phyloP scores from a whole-genome alignment of 805 yeast species.

The Jamesozyma rosinii region DNA sequence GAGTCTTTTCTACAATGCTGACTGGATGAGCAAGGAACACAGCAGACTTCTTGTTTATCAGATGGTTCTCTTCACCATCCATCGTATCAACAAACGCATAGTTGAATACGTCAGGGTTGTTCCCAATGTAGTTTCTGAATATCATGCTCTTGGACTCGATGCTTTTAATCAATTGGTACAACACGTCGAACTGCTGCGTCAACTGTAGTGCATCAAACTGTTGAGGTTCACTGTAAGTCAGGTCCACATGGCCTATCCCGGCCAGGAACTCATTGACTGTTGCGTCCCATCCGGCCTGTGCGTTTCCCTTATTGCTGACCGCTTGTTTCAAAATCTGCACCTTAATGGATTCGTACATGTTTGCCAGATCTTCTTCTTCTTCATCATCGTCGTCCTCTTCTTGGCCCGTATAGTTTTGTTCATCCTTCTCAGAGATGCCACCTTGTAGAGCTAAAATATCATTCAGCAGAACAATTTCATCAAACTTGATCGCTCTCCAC shows the following conservation, averaged over 20 bases:
- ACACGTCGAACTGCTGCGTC: conserved; percentile 20
- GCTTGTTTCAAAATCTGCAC: conserved; percentile 18
- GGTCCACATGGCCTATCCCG: not conserved
- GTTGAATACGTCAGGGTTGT: conserved; percentile 22
- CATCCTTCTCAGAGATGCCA: not conserved
- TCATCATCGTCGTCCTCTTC: conserved; percentile 7
- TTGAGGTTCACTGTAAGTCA: not conserved
- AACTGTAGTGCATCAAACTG: conserved; percentile 7
- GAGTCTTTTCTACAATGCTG: conserved; percentile 14
- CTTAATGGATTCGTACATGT: conserved; percentile 15
- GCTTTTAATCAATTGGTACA: conserved; percentile 22
- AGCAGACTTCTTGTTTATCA: conserved; percentile 12
- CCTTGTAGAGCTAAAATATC: conserved; percentile 8
- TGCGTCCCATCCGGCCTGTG: conserved; percentile 22
- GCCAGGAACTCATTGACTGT: conserved; percentile 16
- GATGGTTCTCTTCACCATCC: conserved; percentile 11
- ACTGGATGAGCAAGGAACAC: conserved; percentile 15
- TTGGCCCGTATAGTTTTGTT: conserved; percentile 2
- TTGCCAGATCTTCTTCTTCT: not conserved
- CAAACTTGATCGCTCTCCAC: conserved; percentile 26
- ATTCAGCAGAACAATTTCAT: conserved; percentile 21
- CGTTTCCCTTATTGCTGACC: conserved; percentile 18
- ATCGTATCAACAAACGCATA: conserved; percentile 14
- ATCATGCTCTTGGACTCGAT: conserved; percentile 24
- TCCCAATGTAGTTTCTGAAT: conserved; percentile 24